phyloP scores from a whole-genome alignment of 179 eudicot genomes.

The Carnegiea gigantea region DNA sequence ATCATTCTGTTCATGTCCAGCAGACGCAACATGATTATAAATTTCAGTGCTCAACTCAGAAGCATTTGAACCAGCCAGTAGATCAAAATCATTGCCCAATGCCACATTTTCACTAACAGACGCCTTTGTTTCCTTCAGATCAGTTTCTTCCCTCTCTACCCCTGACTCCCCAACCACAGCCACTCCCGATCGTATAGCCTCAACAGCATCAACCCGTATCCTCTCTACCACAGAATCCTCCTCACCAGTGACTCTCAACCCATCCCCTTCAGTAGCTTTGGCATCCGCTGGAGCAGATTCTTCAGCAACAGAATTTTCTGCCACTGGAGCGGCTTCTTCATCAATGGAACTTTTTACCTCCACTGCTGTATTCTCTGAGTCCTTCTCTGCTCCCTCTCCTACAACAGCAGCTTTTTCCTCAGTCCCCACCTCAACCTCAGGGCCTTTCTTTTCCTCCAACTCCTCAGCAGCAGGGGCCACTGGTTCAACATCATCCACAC shows the following conservation, averaged over 20 bases:
- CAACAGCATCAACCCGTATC: constrained; percentile 28
- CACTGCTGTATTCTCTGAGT: neutral
- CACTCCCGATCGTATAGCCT: constrained; percentile 35
- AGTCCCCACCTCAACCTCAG: neutral
- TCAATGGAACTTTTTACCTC: constrained; percentile 6
- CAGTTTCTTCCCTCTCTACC: constrained; percentile 12
- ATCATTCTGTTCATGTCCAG: constrained; percentile 17
- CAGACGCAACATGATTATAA: constrained; percentile 11
- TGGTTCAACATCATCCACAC: constrained; percentile 37
- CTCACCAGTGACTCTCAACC: constrained; percentile 28
- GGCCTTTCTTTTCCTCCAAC: constrained; percentile 17
- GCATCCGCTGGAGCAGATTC: constrained; percentile 16
- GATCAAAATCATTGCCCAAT: constrained; percentile 25
- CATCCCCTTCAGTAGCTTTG: constrained; percentile 24
- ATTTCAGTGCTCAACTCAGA: constrained; percentile 16
- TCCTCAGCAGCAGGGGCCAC: constrained; percentile 39
- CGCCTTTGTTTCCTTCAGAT: constrained; percentile 10
- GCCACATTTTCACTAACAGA: constrained; percentile 24
- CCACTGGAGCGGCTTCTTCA: constrained; percentile 12
- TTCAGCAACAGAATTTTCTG: constrained; percentile 13
- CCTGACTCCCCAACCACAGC: constrained; percentile 32
- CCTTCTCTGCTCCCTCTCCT: constrained; percentile 27
- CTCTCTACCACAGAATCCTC: constrained; percentile 38
- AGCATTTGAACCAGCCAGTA: constrained; percentile 15
- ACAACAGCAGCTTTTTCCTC: constrained; percentile 13